Conservation (phyloP, 495 filamentous ascomycete species). For the Aspergillus sclerotioniger region DNA sequence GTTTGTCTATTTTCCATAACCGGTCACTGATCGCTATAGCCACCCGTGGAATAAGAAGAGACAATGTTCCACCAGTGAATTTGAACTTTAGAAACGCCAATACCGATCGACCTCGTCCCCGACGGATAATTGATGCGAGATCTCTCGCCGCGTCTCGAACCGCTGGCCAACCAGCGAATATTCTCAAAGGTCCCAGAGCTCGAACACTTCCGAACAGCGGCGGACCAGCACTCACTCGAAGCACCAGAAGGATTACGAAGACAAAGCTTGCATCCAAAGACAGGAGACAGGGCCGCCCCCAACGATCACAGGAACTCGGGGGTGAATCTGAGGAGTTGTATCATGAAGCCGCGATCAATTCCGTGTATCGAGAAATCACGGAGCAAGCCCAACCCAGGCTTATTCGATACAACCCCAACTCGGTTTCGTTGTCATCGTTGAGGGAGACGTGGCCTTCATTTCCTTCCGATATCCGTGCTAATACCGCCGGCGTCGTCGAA, state of each 20-base stretch:
- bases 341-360: constrained; percentile 28
- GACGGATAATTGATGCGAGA: constrained; percentile 40
- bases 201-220: constrained; percentile 23
- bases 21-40: too few relatives aligned
- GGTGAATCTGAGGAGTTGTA: constrained; percentile 26
- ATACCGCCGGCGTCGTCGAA: constrained; percentile 33
- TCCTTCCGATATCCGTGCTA: constrained; percentile 30
- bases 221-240: constrained; percentile 21
- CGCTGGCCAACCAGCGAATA: constrained; percentile 29
- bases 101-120: constrained; percentile 26
- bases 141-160: constrained; percentile 36
- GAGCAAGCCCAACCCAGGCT: constrained; percentile 30
- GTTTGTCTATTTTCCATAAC: too few relatives aligned
- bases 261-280: constrained; percentile 5
- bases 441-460: constrained; percentile 45
- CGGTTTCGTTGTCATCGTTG: constrained; percentile 29
- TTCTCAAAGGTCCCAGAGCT: constrained; percentile 34
- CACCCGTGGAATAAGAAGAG: neutral
- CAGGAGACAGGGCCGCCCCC: constrained; percentile 18
- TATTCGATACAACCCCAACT: constrained; percentile 35
- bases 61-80: constrained; percentile 23
- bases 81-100: constrained; percentile 15
- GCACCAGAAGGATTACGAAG: constrained; percentile 15
- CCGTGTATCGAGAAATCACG: constrained; percentile 31
- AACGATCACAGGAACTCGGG: constrained; percentile 12